Percentiles rank a stretch among this genome's conserved stretches.
These are phyloP conservation scores for Ceratocystis albifundus DNA, from an alignment of 2,329 filamentous ascomycete genomes.

Conservation along the genomic window DNA sequence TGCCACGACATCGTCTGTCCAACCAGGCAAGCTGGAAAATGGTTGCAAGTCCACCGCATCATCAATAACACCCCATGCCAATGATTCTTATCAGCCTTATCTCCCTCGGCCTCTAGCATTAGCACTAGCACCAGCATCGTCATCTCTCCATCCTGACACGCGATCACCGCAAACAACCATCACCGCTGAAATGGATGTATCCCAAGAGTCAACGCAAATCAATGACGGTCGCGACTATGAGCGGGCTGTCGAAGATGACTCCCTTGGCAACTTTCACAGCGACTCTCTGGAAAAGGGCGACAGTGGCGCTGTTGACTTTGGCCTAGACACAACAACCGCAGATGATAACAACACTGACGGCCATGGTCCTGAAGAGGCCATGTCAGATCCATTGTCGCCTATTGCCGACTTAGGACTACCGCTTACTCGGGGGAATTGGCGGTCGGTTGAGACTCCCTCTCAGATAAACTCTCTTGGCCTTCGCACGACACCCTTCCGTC, in stretches of 20 bases:
- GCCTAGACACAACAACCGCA: slow-evolving; percentile 32
- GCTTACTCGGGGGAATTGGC: slow-evolving; percentile 34
- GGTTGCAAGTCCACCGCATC: background rate
- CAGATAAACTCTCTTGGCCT: slow-evolving; percentile 29
- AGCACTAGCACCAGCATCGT: slow-evolving; percentile 1
- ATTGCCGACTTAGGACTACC: slow-evolving; percentile 30
- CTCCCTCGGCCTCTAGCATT: background rate
- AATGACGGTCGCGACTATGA: slow-evolving; percentile 48
- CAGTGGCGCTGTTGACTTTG: slow-evolving; percentile 25
- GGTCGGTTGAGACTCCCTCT: slow-evolving; percentile 28
- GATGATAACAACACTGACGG: slow-evolving; percentile 35
- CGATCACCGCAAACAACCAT: slow-evolving; percentile 7
- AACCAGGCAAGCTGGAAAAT: background rate
- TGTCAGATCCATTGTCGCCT: slow-evolving; percentile 30
- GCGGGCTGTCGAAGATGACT: slow-evolving; percentile 30
- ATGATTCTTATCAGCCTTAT: background rate
- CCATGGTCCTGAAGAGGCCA: slow-evolving; percentile 29
- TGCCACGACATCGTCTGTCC: background rate
- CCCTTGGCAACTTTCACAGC: slow-evolving; percentile 25
- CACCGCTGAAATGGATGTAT: slow-evolving; percentile 18
- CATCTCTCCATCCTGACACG: background rate
- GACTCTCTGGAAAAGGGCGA: slow-evolving; percentile 26
- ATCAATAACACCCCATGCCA: background rate
- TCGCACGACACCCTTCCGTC: slow-evolving; percentile 29
- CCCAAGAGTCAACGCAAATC: slow-evolving; percentile 40